Percentiles rank a stretch among this genome's conserved stretches.
These are phyloP conservation scores for Neonectria neomacrospora DNA, from an alignment of 2,329 filamentous ascomycete genomes.

Conservation along the genomic window DNA sequence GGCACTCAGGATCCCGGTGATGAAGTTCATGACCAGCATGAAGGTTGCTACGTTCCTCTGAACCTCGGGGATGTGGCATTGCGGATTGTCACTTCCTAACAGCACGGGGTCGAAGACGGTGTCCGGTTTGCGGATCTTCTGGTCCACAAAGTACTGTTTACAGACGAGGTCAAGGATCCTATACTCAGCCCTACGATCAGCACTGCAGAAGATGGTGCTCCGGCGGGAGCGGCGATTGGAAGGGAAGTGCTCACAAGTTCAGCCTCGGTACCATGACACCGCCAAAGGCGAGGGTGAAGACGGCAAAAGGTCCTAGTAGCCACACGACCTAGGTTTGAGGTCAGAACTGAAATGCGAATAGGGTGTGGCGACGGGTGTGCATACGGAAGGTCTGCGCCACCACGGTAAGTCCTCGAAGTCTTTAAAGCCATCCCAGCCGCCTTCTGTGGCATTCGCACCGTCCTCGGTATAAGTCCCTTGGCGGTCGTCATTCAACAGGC, in stretches of 20 bases:
- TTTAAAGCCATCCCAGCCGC: conserved; percentile 59
- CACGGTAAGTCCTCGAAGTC: conserved; percentile 72
- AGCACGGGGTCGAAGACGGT: conserved; percentile 72
- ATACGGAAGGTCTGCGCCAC: conserved; percentile 72
- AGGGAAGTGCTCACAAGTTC: conserved; percentile 68
- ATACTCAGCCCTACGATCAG: conserved; percentile 28
- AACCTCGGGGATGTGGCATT: conserved; percentile 84
- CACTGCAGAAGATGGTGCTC: background rate
- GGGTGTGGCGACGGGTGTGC: conserved; percentile 35
- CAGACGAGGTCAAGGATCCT: conserved; percentile 86
- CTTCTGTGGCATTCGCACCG: conserved; percentile 31
- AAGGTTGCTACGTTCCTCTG: conserved; percentile 83
- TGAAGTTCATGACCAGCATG: conserved; percentile 78
- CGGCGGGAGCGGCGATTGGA: background rate
- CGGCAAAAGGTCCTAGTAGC: conserved; percentile 81
- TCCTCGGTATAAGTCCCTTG: conserved; percentile 23
- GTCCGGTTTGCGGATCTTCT: conserved; percentile 66
- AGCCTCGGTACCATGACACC: conserved; percentile 87
- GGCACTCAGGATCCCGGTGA: conserved; percentile 81
- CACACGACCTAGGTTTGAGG: conserved; percentile 73
- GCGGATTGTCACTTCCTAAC: conserved; percentile 76
- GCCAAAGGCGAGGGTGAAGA: conserved; percentile 88
- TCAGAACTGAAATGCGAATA: conserved; percentile 36
- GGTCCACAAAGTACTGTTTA: conserved; percentile 80
- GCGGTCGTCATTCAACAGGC: conserved; percentile 51